Base-by-base conservation (phyloP, 2,329 filamentous ascomycete genomes). In the Fusarium irregulare region DNA sequence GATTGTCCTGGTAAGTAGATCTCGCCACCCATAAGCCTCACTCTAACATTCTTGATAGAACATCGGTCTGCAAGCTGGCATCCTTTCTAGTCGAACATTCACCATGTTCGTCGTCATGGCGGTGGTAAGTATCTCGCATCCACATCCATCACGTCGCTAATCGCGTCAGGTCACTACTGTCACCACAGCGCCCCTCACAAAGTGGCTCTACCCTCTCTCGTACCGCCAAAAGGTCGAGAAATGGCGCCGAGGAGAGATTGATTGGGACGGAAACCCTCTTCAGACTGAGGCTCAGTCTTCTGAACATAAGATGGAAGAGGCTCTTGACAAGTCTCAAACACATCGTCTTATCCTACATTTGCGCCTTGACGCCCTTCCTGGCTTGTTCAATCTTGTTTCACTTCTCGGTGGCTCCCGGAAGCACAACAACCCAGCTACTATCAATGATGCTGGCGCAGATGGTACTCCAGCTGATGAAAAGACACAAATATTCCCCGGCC, bases 81-180 rank as follows among this genome's bases (percentile, higher is more conserved):
- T 97, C 65, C 84, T 97, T 20, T 94, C 92, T 62, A 86, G 86
- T 1, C 85, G 92, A 18, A 97, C 93, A 0, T 97, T 97, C 75
- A 97, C 94, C 55, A 97, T 97, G 57, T 97, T 97, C 73, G 93
- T 97, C 23, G 92, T 97, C 75, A 97, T 97, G 94, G 94, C 94
- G 11, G 83, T 97, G 4, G 84, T 73, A 73, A 47, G 71, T 48
- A 13, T 41, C n/a, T 23, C 21, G 1, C 4, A 4, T 20, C 9
- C 20, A 23, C 6, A 6, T 7, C 13, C 4, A 16, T 6, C 16
- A 23, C n/a, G 11, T 11, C 14, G 27, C 51, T 73, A 53, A 72
- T 28, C 7, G n/a, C 4, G 20, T 1, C 21, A 73, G 72, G 71
- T 97, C 32, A 97, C 93, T 0, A 97, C 94, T 0, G 93, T 97